A percentile compares a stretch with the other conserved stretches of the same genome.
Evolutionary conservation across 768 basidiomycete genomes (phyloP).

Genomic region (Pisolithus marmoratus): DNA sequence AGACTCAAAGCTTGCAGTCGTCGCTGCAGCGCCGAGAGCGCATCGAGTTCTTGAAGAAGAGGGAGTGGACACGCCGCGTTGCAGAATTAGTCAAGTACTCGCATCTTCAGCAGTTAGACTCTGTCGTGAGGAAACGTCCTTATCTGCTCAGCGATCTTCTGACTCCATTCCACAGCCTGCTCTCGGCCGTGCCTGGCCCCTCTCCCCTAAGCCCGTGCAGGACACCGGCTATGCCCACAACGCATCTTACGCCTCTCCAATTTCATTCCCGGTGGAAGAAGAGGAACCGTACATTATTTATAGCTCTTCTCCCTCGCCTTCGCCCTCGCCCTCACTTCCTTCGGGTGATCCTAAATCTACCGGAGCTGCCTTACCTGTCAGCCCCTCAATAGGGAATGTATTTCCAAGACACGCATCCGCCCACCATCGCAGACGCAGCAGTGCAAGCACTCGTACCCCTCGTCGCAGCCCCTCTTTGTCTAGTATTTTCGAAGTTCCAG

Average conservation of each 20-base stretch:
- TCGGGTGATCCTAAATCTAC: slow-evolving; percentile 20
- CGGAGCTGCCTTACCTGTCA: slow-evolving; percentile 11
- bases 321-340: slow-evolving; percentile 28
- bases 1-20: slow-evolving; percentile 40
- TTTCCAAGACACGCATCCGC: slow-evolving; percentile 11
- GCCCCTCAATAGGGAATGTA: slow-evolving; percentile 3
- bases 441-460: slow-evolving; percentile 27
- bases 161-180: slow-evolving; percentile 8
- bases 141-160: not conserved
- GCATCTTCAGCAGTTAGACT: slow-evolving; percentile 19
- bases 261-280: slow-evolving; percentile 24
- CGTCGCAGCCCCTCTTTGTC: slow-evolving; percentile 26
- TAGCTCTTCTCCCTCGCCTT: slow-evolving; percentile 28
- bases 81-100: slow-evolving; percentile 33
- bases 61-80: slow-evolving; percentile 38
- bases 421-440: slow-evolving; percentile 27
- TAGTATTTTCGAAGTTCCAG: slow-evolving; percentile 28
- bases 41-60: slow-evolving; percentile 44
- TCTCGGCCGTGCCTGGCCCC: slow-evolving; percentile 13
- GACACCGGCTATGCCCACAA: not conserved
- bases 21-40: slow-evolving; percentile 41
- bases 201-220: slow-evolving; percentile 5
- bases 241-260: slow-evolving; percentile 8
- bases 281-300: slow-evolving; percentile 30
- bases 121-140: slow-evolving; percentile 9